Evolutionary conservation across 164 flowering plant genomes (phyloP).

Genomic region (Tinospora cordifolia): DNA sequence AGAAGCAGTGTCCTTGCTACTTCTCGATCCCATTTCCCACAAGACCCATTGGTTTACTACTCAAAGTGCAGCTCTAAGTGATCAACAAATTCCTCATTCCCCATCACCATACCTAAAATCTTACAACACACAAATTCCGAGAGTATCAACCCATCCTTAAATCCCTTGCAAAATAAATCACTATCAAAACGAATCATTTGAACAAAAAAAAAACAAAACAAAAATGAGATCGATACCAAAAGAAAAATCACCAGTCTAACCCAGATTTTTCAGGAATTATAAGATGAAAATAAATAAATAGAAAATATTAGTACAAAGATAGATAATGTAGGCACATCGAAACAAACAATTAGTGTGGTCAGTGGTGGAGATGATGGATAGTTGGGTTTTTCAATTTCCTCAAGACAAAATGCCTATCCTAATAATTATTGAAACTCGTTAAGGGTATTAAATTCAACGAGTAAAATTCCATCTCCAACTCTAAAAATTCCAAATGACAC

Average conservation of each 20-base stretch:
- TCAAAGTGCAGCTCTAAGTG: conserved; percentile 2
- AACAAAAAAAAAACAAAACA: background rate
- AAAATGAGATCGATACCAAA: conserved; percentile 2
- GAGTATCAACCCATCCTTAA: background rate
- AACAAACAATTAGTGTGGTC: background rate
- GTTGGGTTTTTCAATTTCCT: conserved; percentile 7
- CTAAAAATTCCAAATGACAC: no score
- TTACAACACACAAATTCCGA: conserved; percentile 6
- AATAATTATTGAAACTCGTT: no score
- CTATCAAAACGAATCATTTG: background rate
- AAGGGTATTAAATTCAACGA: no score
- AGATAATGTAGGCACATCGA: background rate
- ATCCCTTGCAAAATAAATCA: conserved; percentile 2
- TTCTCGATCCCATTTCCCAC: conserved; percentile 18
- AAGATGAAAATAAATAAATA: no score
- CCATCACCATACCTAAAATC: conserved; percentile 2
- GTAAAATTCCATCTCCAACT: no score
- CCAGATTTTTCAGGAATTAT: conserved; percentile 16
- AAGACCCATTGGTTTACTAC: background rate
- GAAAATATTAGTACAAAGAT: background rate
- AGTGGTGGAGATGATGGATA: background rate
- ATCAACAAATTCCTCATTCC: background rate
- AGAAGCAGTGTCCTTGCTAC: conserved; percentile 15
- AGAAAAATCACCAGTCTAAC: background rate
- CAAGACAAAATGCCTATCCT: no score